Evolutionary conservation across 257 asterid genomes (phyloP).

Genomic region (Thymus quinquecostatus): DNA sequence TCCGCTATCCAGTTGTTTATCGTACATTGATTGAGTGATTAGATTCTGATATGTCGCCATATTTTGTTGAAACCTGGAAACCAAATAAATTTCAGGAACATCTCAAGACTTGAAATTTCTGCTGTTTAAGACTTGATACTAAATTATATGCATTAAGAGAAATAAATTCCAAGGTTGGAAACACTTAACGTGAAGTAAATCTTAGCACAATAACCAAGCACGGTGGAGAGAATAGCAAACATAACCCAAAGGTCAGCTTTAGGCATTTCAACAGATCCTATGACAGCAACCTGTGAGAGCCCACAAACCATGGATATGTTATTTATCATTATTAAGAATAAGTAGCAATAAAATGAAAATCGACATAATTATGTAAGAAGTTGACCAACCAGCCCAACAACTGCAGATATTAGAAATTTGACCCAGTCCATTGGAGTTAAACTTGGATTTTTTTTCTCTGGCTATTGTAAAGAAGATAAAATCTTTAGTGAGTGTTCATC

Average conservation of each 20-base stretch:
- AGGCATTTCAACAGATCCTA: conserved; percentile 94
- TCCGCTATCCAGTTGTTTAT: conserved; percentile 98
- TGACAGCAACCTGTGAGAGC: conserved; percentile 87
- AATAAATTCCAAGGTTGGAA: conserved; percentile 26
- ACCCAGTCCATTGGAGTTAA: conserved; percentile 99
- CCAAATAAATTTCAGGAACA: conserved; percentile 35
- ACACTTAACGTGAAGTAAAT: conserved; percentile 91
- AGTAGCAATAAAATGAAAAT: background rate
- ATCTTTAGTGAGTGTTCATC: conserved; percentile 14
- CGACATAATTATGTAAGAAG: conserved; percentile 25
- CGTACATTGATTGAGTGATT: conserved; percentile 99
- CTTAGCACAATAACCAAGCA: conserved; percentile 94
- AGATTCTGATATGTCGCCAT: conserved; percentile 89
- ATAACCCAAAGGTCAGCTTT: conserved; percentile 98
- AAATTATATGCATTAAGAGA: conserved; percentile 9
- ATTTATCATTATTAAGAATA: background rate
- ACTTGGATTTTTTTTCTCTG: conserved; percentile 95
- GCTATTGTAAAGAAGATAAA: conserved; percentile 51
- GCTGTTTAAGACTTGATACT: conserved; percentile 11
- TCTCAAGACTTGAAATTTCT: conserved; percentile 21
- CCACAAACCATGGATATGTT: conserved; percentile 22
- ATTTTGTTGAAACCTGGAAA: conserved; percentile 87
- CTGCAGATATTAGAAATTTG: conserved; percentile 82
- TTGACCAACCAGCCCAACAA: conserved; percentile 92
- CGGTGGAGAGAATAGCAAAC: conserved; percentile 88